Evolutionary conservation across 2,329 filamentous ascomycete genomes (phyloP), one percentile per base, ranked within the genome.

Genomic region (Fusarium acutatum): DNA sequence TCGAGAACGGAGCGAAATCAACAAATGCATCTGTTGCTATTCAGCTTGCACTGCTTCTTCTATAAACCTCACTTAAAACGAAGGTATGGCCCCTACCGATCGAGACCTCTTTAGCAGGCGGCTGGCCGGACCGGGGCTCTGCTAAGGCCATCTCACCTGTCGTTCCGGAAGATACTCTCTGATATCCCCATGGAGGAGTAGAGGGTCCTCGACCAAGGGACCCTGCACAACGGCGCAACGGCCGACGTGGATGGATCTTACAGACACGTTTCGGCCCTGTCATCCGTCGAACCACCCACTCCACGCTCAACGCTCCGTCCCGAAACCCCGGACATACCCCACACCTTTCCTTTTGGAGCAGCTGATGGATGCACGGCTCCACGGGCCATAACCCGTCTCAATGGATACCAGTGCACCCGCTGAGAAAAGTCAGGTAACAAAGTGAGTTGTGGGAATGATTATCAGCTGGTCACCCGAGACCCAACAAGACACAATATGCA

Each of bases 271-370:
- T 77, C 76, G 76, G 76, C 69, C 76, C 76, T 78, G 66, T 64
- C 76, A 78, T 78, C 76, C 76, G 76, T 62, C 67, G 56, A 64
- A 69, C 59, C 69, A 67, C 67, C 64, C 63, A 67, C 65, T 76
- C 58, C 63, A 59, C 41, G 60, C 50, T 63, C 54, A 64, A 64
- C 54, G 56, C 57, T 75, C 76, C 76, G 76, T 75, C 76, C 76
- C 76, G 76, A 78, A 77, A 74, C 73, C 72, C 76, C 76, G 76
- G 72, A 60, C 61, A 52, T 60, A 65, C 75, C 72, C 76, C 73
- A 77, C 70, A 76, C 58, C 28, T 70, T 74, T 44, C 72, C 69
- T 38, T 47, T 75, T 73, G 43, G 18, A 57, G 67, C 28, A 69
- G 44, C 54, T 64, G 60, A 73, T 69, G 75, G 64, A 44, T 71